Evolutionary conservation across 176 grass and related monocot genomes (phyloP).

Genomic region (Cymbopogon citratus): DNA sequence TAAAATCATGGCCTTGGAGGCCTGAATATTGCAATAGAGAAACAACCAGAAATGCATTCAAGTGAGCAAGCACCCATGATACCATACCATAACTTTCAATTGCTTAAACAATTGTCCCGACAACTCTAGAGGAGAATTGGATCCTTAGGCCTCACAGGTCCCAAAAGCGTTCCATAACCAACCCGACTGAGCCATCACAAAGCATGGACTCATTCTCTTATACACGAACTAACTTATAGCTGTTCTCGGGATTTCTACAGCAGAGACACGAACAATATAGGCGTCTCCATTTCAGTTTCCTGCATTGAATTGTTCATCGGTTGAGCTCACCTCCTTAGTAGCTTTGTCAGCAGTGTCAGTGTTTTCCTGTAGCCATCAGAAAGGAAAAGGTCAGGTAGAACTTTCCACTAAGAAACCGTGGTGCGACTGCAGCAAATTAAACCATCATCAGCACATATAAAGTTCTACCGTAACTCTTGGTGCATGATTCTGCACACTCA

Average conservation of each 20-base stretch:
- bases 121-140: background rate
- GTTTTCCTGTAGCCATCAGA: conserved; percentile 17
- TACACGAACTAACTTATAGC: background rate
- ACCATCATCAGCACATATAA: background rate
- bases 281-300: background rate
- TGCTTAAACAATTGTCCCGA: background rate
- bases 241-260: conserved; percentile 12
- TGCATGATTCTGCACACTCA: background rate
- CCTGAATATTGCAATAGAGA: background rate
- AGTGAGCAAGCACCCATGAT: background rate
- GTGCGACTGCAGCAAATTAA: background rate
- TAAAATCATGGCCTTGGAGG: background rate
- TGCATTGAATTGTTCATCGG: background rate
- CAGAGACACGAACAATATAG: background rate
- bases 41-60: background rate
- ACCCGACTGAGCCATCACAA: background rate
- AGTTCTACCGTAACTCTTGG: background rate
- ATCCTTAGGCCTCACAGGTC: background rate
- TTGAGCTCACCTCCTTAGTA: background rate
- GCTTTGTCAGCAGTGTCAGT: background rate
- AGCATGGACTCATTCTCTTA: conserved; percentile 7
- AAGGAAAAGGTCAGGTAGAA: background rate
- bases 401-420: background rate
- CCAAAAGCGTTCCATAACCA: background rate
- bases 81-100: background rate